Conservation (phyloP, 75 land plant genomes). For the Pseudotsuga menziesii region DNA sequence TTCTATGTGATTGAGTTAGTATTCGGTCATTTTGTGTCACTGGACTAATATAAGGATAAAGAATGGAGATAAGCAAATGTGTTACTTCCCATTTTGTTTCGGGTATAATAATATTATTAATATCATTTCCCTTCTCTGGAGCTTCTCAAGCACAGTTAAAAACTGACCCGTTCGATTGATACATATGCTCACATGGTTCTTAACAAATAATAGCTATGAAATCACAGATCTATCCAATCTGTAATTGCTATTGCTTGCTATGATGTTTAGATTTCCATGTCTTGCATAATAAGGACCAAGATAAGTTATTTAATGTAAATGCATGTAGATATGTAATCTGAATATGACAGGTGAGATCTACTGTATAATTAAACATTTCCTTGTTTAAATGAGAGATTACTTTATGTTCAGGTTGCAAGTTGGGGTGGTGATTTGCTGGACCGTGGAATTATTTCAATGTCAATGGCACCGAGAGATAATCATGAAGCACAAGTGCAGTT, state of each 20-base stretch:
- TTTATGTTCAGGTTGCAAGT: slow-evolving; percentile 76
- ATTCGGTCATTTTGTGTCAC: no score
- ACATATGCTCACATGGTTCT: neutral
- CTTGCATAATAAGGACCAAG: neutral
- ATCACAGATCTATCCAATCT: neutral
- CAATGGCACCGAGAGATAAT: slow-evolving; percentile 95
- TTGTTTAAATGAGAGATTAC: neutral
- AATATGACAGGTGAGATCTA: neutral
- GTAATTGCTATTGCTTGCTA: neutral
- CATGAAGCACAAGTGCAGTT: slow-evolving; percentile 99
- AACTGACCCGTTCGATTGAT: neutral
- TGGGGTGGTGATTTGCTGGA: slow-evolving; percentile 94
- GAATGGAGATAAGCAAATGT: no score
- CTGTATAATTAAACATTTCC: neutral
- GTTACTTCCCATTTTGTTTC: no score
- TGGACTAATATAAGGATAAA: no score
- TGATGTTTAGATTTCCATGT: neutral
- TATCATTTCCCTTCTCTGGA: no score
- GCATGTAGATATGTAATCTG: neutral
- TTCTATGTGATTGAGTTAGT: no score
- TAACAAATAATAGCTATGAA: neutral
- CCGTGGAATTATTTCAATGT: slow-evolving; percentile 73
- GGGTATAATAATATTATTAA: no score
- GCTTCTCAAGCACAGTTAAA: no score
- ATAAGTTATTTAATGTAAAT: neutral